Percentiles rank a stretch among this genome's conserved stretches.
phyloP scores from a whole-genome alignment of 805 yeast species.

The Lipomyces yamanashiensis region DNA sequence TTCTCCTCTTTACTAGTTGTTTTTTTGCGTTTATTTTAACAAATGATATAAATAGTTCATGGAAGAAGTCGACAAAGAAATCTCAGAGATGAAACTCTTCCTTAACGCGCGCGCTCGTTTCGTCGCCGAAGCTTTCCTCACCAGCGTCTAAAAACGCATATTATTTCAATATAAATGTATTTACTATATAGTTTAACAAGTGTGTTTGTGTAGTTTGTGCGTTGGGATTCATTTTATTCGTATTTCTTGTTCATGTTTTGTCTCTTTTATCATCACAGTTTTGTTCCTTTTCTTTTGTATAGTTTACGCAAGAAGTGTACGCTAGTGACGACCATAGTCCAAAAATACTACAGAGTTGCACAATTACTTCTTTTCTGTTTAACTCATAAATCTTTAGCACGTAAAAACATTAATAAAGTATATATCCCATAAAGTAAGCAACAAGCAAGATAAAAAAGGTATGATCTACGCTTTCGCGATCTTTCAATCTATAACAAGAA shows the following conservation, averaged over 20 bases:
- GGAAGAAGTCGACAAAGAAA: slow-evolving; percentile 99
- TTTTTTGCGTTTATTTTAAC: neutral
- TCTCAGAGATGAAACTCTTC: slow-evolving; percentile 96
- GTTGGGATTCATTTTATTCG: neutral
- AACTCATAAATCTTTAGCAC: neutral
- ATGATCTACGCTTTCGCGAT: neutral
- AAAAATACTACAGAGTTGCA: slow-evolving; percentile 10
- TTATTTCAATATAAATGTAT: no score
- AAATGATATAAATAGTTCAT: slow-evolving; percentile 56
- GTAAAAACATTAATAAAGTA: neutral
- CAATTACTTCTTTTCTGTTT: neutral
- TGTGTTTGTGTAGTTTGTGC: neutral
- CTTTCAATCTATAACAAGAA: neutral
- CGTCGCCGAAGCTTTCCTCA: slow-evolving; percentile 93
- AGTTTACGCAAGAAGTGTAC: neutral
- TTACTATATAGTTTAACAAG: neutral
- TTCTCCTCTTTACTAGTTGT: neutral
- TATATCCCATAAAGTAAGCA: neutral
- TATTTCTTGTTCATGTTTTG: neutral
- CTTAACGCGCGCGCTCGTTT: slow-evolving; percentile 97
- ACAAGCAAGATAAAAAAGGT: neutral
- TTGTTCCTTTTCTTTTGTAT: neutral
- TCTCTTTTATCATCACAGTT: neutral
- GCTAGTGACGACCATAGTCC: neutral
- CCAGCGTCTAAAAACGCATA: slow-evolving; percentile 41